Evolutionary conservation across 768 basidiomycete genomes (phyloP).

Genomic region (Asterophora parasitica): DNA sequence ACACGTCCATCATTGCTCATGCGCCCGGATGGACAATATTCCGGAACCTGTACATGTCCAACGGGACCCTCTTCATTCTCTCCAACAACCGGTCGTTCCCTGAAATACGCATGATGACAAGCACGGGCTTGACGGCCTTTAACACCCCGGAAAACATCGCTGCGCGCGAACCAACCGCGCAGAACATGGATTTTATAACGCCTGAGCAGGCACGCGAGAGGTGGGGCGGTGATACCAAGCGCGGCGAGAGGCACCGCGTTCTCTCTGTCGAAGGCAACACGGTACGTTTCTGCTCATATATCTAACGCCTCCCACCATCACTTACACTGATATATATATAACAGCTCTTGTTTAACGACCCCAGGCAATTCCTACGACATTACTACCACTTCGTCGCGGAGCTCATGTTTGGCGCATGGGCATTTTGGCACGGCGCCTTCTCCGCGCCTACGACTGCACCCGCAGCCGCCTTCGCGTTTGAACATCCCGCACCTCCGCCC

Average conservation of each 20-base stretch:
- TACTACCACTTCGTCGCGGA: conserved; percentile 89
- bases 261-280: conserved; percentile 71
- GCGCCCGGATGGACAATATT: conserved; percentile 86
- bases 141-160: conserved; percentile 62
- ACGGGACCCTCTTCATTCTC: conserved; percentile 75
- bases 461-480: conserved; percentile 9
- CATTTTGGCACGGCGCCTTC: conserved; percentile 64
- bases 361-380: conserved; percentile 72
- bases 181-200: conserved; percentile 58
- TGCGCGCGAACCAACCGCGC: conserved; percentile 58
- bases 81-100: conserved; percentile 34
- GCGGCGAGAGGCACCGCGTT: conserved; percentile 41
- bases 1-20: conserved; percentile 56
- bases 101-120: conserved; percentile 57
- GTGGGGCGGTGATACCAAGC: conserved; percentile 47
- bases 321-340: not conserved
- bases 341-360: conserved; percentile 63
- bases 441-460: conserved; percentile 17
- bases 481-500: conserved; percentile 36
- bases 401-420: conserved; percentile 70
- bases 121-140: conserved; percentile 54
- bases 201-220: conserved; percentile 52
- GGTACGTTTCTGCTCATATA: conserved; percentile 31
- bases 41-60: conserved; percentile 78
- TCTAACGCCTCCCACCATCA: not conserved